Evolutionary conservation across 495 filamentous ascomycete genomes (phyloP), one percentile per base, ranked within the genome.

Genomic region (Penicillium waksmanii): DNA sequence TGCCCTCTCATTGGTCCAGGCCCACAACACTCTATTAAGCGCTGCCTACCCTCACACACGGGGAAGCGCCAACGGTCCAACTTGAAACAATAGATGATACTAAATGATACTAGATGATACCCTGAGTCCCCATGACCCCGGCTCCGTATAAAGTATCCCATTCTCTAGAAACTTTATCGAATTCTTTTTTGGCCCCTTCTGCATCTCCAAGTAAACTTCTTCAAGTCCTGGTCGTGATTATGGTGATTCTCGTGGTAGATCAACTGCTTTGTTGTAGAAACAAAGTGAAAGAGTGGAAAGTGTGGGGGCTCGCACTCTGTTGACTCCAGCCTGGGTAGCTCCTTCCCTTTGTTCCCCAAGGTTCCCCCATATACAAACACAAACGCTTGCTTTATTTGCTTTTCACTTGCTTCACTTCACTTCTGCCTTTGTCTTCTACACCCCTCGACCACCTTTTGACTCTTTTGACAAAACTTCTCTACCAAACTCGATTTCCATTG

Each of bases 1-100:
- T 34, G 51, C 27, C 15, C 5, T 55, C 3, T 55, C 18, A 60
- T 60, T 60, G 57, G 57, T 10, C 49, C 25, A 6, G n/a, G 7
- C 15, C 11, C 13, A 6, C 57, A 31, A 12, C 23, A 23, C 15
- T 12, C 21, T 18, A n/a, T 31, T 60, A 60, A 60, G 57, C 57
- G 57, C 57, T 60, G 48, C 25, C 27, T 48, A 17, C 57, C 27
- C 57, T 60, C 57, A 42, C 57, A 60, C 57, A 60, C 18, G 53
- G 51, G 49, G 57, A 50, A 55, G 57, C 57, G 57, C 57, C 51
- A 50, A 25, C 57, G 15, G 43, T 35, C 49, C 18, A 19, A 40
- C 31, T 49, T 54, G 57, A 60, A 60, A 60, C 57, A 40, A 7
- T 21, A 44, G 25, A 33, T 33, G 51, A n/a, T 11, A 23, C 54